Conservation (phyloP, 345 rosid genomes). For the Excoecaria cochinchinensis region DNA sequence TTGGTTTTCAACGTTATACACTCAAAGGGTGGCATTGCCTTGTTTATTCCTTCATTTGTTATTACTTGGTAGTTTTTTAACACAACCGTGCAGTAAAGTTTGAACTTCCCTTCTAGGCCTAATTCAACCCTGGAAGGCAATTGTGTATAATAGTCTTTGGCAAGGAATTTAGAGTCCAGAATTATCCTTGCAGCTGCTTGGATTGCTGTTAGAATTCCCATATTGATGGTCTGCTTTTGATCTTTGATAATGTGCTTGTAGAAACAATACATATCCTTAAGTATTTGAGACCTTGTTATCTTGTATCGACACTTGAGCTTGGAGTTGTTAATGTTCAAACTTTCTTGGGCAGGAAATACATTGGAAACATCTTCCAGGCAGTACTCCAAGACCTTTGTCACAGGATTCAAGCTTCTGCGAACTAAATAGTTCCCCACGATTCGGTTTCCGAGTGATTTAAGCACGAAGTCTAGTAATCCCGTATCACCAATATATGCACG, state of each 20-base stretch:
- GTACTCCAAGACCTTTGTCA: constrained; percentile 83
- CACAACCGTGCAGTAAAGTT: constrained; percentile 53
- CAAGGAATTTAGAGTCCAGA: constrained; percentile 66
- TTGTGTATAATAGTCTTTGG: constrained; percentile 55
- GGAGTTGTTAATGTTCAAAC: constrained; percentile 35
- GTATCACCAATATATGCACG: constrained; percentile 89
- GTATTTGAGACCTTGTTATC: constrained; percentile 60
- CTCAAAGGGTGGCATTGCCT: constrained; percentile 55
- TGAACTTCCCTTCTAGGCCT: constrained; percentile 43
- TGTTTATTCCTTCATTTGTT: constrained; percentile 1
- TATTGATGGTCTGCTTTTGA: constrained; percentile 33
- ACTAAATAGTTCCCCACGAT: constrained; percentile 83
- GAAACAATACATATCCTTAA: constrained; percentile 60
- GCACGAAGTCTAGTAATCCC: constrained; percentile 80
- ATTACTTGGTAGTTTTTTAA: constrained; percentile 28
- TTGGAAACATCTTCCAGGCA: constrained; percentile 73
- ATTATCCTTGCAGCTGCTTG: constrained; percentile 59
- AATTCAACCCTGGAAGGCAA: constrained; percentile 27
- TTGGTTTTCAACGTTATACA: constrained; percentile 53
- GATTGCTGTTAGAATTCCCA: constrained; percentile 45
- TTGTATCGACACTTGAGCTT: constrained; percentile 41
- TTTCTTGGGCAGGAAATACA: constrained; percentile 42
- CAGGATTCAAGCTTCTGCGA: constrained; percentile 85
- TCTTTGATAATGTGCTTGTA: constrained; percentile 58
- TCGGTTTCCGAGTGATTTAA: constrained; percentile 89